Conservation (phyloP, 179 eudicot species). For the Nepenthes alata region DNA sequence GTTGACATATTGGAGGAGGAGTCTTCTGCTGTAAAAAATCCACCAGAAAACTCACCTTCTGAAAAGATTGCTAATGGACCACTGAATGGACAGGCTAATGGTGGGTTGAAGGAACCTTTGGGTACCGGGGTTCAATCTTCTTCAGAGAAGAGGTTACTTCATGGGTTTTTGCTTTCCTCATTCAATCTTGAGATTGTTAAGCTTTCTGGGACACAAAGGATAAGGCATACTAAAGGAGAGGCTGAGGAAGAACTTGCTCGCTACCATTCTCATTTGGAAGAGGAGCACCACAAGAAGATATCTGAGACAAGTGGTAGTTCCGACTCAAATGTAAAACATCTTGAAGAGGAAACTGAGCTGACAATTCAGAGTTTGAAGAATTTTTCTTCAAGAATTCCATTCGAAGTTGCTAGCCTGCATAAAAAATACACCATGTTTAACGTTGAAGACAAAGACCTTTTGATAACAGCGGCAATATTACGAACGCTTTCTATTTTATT, state of each 20-base stretch:
- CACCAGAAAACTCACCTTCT: slow-evolving; percentile 30
- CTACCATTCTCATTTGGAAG: slow-evolving; percentile 34
- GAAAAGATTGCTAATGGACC: slow-evolving; percentile 57
- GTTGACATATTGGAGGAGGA: slow-evolving; percentile 97
- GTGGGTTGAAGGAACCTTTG: slow-evolving; percentile 45
- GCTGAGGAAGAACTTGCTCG: slow-evolving; percentile 33
- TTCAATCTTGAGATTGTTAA: too few species aligned
- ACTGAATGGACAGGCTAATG: slow-evolving; percentile 30
- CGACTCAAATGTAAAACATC: slow-evolving; percentile 28
- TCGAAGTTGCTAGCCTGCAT: slow-evolving; percentile 30
- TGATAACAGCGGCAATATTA: too few species aligned
- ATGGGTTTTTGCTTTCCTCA: too few species aligned
- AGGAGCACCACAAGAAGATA: slow-evolving; percentile 27
- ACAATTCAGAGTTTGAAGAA: slow-evolving; percentile 5
- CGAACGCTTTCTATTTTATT: too few species aligned
- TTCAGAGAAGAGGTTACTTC: too few species aligned
- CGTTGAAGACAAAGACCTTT: too few species aligned
- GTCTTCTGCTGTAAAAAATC: slow-evolving; percentile 31
- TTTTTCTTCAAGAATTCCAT: slow-evolving; percentile 22
- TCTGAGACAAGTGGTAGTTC: slow-evolving; percentile 44
- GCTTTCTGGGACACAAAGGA: slow-evolving; percentile 13
- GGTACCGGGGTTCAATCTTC: slow-evolving; percentile 59
- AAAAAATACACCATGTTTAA: too few species aligned
- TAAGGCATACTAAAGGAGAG: slow-evolving; percentile 47
- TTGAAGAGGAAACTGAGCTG: background rate